Evolutionary conservation across 1,284 basidiomycete genomes (phyloP).

Genomic region (Austroboletus niveus): DNA sequence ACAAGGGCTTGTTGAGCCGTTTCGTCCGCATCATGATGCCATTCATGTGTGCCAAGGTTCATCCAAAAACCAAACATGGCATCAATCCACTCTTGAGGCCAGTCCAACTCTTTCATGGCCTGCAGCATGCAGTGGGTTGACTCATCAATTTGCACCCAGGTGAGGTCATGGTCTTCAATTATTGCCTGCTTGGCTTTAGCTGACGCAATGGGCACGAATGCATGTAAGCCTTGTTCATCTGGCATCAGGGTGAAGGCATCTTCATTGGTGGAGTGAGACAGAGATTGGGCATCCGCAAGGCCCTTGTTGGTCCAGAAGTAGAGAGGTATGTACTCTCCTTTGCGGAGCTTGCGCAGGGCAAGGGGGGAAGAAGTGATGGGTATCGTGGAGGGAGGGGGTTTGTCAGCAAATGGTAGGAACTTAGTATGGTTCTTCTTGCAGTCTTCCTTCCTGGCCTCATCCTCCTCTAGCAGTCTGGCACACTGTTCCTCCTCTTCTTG

Average conservation of each 20-base stretch:
- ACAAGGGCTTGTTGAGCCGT: neutral
- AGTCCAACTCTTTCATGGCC: conserved; percentile 2
- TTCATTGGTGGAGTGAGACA: neutral
- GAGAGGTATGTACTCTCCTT: neutral
- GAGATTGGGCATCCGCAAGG: neutral
- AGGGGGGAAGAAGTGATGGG: neutral
- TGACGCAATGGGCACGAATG: neutral
- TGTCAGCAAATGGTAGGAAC: too few relatives aligned
- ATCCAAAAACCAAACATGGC: neutral
- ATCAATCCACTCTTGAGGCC: neutral
- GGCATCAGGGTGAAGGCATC: neutral
- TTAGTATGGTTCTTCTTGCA: too few relatives aligned
- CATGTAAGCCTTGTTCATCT: neutral
- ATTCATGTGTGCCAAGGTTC: neutral
- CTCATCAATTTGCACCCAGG: neutral
- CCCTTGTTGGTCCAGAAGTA: conserved; percentile 1
- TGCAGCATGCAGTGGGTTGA: neutral
- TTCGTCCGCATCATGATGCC: neutral
- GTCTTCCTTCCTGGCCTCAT: neutral
- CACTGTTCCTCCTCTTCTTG: neutral
- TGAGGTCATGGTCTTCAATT: conserved; percentile 1
- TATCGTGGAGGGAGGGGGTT: neutral
- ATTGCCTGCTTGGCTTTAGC: neutral
- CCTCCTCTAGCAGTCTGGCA: neutral
- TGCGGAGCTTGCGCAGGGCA: neutral